Percentiles rank a stretch among this genome's conserved stretches.
phyloP scores from a whole-genome alignment of 495 filamentous ascomycete genomes.

The Neurospora tetraspora region DNA sequence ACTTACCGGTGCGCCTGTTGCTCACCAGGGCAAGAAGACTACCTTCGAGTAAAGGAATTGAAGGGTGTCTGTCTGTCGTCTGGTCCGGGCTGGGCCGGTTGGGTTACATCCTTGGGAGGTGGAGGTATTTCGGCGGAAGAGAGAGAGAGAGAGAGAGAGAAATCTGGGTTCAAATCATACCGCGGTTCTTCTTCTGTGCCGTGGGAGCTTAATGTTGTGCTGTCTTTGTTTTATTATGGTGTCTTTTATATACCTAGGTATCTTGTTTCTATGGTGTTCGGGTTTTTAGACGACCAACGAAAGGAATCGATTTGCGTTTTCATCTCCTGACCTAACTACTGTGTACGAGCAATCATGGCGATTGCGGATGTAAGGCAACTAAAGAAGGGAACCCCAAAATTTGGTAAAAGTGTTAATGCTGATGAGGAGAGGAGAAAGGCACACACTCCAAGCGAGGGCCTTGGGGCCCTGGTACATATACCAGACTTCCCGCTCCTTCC shows the following conservation, averaged over 20 bases:
- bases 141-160: background rate
- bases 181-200: background rate
- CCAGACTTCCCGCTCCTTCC: background rate
- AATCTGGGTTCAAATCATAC: background rate
- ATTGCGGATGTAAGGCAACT: background rate
- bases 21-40: slow-evolving; percentile 71
- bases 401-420: too few species aligned
- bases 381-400: too few species aligned
- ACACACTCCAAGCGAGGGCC: too few species aligned
- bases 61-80: background rate
- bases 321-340: background rate
- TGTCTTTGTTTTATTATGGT: background rate
- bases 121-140: background rate
- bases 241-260: background rate
- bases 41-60: slow-evolving; percentile 53
- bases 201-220: background rate
- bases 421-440: too few species aligned
- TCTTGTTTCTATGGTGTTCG: background rate
- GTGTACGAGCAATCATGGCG: background rate
- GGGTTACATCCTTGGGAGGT: too few species aligned
- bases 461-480: background rate
- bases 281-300: background rate
- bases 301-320: background rate
- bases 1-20: slow-evolving; percentile 66
- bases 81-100: background rate